Evolutionary conservation across 768 basidiomycete species (phyloP), one percentile per base, ranked within the genome.

Genomic region (Mrakia gelida): DNA sequence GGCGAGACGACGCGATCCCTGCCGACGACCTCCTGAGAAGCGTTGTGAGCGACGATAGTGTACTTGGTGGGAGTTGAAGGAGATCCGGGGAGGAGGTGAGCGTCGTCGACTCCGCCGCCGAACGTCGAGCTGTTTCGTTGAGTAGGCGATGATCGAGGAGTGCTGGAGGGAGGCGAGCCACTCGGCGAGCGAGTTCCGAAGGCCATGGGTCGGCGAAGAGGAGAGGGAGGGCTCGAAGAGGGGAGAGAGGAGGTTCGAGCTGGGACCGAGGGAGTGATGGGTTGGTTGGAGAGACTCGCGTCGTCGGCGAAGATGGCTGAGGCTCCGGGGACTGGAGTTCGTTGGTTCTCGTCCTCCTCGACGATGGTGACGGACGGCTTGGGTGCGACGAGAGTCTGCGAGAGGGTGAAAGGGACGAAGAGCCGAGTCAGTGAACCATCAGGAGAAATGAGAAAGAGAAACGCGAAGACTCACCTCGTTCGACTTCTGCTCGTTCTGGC

Each of bases 381-480:
- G 65, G 65, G 38, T n/a, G 67, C 26, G 34, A 41, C 15, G 67
- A 43, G 67, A 21, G 41, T 43, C 67, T 70, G 41, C 0, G 15
- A 26, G 34, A 41, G 23, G 45, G 18, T 23, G 23, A 45, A 70
- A n/a, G 26, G 41, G 26, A 32, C 9, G 63, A 41, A 26, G 23
- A 41, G n/a, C n/a, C n/a, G n/a, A 70, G 45, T 23, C 21, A 21
- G 34, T n/a, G 18, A 41, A 16, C 34, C 21, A 34, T 16, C 32
- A 67, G 32, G 23, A 41, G 38, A 23, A 1, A 45, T 1, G 23
- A 21, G 41, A n/a, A 13, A 30, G 28, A 11, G 43, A n/a, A n/a
- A n/a, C n/a, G n/a, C n/a, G n/a, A n/a, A 71, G 23, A 28, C 71
- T 72, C 28, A 72, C 71, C 45, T 72, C 71, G 13, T 15, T 11